Evolutionary conservation across 1,284 basidiomycete species (phyloP).

Genomic region (Trichosporon ovoides): DNA sequence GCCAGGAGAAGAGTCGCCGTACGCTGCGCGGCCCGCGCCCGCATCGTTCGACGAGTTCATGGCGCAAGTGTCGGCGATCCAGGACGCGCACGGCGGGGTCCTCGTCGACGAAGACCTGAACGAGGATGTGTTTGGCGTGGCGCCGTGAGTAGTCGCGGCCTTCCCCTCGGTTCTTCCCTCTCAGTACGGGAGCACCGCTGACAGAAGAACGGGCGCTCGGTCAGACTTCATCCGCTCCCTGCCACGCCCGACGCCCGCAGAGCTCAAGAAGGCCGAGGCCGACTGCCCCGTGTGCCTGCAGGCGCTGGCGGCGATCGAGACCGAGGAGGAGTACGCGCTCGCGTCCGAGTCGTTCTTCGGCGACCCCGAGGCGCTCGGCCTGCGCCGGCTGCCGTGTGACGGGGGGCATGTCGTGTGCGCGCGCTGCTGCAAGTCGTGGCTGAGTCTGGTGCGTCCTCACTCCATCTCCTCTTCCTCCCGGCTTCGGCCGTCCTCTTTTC

Average conservation of each 20-base stretch:
- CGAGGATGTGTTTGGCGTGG: constrained; percentile 23
- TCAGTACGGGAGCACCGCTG: background rate
- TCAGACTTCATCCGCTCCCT: constrained; percentile 19
- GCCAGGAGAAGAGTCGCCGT: constrained; percentile 7
- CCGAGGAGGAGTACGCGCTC: constrained; percentile 27
- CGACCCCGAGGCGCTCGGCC: constrained; percentile 16
- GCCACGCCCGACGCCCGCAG: constrained; percentile 3
- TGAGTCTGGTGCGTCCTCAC: constrained; percentile 18
- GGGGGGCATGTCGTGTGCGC: constrained; percentile 22
- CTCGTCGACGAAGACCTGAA: constrained; percentile 22
- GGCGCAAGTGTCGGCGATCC: constrained; percentile 8
- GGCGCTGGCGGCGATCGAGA: constrained; percentile 16
- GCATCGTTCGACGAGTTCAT: constrained; percentile 17
- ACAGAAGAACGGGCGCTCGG: constrained; percentile 13
- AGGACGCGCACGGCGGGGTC: constrained; percentile 11
- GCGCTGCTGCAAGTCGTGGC: constrained; percentile 18
- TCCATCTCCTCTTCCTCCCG: too few species aligned
- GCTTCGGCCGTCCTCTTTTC: too few species aligned
- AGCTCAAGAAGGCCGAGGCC: background rate
- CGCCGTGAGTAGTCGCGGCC: constrained; percentile 10
- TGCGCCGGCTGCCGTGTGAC: constrained; percentile 18
- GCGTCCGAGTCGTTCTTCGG: constrained; percentile 20
- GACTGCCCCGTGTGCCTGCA: constrained; percentile 25
- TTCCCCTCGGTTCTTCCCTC: background rate
- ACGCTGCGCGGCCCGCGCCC: constrained; percentile 12